These are phyloP conservation scores for Cadophora sp. DNA, from an alignment of 2,329 filamentous ascomycete genomes.

Conservation along the genomic window DNA sequence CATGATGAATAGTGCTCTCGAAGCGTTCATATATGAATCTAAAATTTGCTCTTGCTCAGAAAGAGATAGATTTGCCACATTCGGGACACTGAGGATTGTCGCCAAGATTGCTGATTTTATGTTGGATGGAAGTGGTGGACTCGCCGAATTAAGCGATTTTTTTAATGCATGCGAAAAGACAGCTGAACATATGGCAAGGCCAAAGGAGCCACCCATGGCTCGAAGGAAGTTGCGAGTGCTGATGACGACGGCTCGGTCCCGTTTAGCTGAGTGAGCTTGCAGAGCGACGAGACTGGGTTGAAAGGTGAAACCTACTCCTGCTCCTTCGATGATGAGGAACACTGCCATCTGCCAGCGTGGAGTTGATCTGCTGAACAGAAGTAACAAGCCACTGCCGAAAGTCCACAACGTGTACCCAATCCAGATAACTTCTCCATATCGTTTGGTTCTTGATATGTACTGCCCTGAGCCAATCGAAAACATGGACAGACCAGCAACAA, in stretches of 20 bases:
- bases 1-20: conserved; percentile 60
- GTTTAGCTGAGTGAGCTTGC: conserved; percentile 62
- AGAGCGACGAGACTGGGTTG: conserved; percentile 60
- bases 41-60: conserved; percentile 48
- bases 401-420: conserved; percentile 46
- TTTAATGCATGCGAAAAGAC: conserved; percentile 50
- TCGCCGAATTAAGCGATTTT: conserved; percentile 25
- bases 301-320: conserved; percentile 58
- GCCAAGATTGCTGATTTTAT: conserved; percentile 34
- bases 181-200: conserved; percentile 63
- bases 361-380: conserved; percentile 55
- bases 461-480: conserved; percentile 58
- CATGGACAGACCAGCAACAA: conserved; percentile 55
- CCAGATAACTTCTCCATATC: conserved; percentile 66
- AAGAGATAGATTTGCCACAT: conserved; percentile 29
- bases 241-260: conserved; percentile 66
- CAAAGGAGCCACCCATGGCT: conserved; percentile 62
- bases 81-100: conserved; percentile 39
- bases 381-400: conserved; percentile 58
- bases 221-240: conserved; percentile 68
- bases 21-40: conserved; percentile 59
- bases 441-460: conserved; percentile 62
- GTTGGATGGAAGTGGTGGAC: conserved; percentile 29
- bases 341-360: conserved; percentile 55
- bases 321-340: conserved; percentile 56